phyloP scores from a whole-genome alignment of 495 filamentous ascomycete genomes.

The Penicillium salamii region DNA sequence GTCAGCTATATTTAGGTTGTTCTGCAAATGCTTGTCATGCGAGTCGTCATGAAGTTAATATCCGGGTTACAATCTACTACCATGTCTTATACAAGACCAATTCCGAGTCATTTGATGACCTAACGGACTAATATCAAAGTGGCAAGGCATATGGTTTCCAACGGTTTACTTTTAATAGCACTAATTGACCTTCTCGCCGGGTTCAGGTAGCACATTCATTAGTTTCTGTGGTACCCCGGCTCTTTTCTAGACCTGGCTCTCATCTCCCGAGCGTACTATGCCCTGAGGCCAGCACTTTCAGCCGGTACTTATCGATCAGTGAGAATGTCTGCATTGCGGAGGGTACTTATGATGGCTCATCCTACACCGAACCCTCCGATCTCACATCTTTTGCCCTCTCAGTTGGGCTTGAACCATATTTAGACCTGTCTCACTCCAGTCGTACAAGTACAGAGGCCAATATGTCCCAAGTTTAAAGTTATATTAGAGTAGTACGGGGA shows the following conservation, averaged over 20 bases:
- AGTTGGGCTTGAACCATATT: neutral
- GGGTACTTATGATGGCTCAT: neutral
- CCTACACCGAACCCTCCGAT: neutral
- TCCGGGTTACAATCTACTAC: neutral
- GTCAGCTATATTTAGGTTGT: slow-evolving; percentile 2
- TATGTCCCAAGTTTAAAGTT: neutral
- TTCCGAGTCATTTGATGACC: neutral
- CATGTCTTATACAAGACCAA: neutral
- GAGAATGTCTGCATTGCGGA: neutral
- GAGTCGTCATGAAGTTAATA: neutral
- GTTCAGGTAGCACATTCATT: neutral
- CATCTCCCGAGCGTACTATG: neutral
- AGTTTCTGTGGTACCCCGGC: neutral
- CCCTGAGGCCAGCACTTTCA: no score
- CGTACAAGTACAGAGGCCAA: neutral
- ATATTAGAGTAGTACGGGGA: neutral
- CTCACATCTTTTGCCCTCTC: neutral
- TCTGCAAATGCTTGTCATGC: neutral
- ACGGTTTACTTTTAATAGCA: neutral
- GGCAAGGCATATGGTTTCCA: neutral
- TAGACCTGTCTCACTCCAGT: neutral
- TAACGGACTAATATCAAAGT: neutral
- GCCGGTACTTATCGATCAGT: no score
- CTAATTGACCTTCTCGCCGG: neutral
- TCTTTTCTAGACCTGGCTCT: neutral